Evolutionary conservation across 1,284 basidiomycete species (phyloP), one percentile per base, ranked within the genome.

Genomic region (Coriolopsis trogii): DNA sequence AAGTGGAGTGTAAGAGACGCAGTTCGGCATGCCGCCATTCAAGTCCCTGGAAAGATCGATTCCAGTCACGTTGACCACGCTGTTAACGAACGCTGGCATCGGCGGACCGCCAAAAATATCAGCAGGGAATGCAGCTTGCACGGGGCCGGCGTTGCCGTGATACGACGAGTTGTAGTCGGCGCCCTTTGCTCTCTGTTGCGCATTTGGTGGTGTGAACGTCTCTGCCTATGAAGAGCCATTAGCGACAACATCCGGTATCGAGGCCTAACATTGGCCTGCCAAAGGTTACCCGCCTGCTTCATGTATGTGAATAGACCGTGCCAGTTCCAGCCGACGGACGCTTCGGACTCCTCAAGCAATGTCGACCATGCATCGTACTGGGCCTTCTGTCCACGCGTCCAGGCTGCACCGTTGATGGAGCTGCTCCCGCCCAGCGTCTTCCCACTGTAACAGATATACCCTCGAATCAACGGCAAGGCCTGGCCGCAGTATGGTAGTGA

Each of bases 381-480:
- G 0, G 74, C 78, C 20, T 71, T 71, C 23, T 77, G 62, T 2
- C 79, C 84, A 8, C 84, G 75, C 12, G 82, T 84, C 69, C 81
- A 85, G 9, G 74, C 69, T 9, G 70, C 80, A 24, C 82, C 82
- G 60, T 86, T 86, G 64, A 86, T 81, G 1, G 80, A 80, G 29
- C 78, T 76, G 40, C 76, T 73, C 1, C 84, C 84, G 25, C 84
- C 84, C 3, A 87, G 73, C 0, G 81, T 81, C 62, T 79, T 81
- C 7, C 55, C 58, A 3, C 52, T 53, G 39, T 15, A 15, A 18
- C 7, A 5, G n/a, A n/a, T n/a, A n/a, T n/a, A n/a, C n/a, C n/a
- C n/a, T n/a, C n/a, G n/a, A n/a, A n/a, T n/a, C n/a, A n/a, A n/a
- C n/a, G n/a, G n/a, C n/a, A n/a, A n/a, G n/a, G n/a, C n/a, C n/a